Percentiles rank a stretch among this genome's conserved stretches.
phyloP scores from a whole-genome alignment of 306 rosid genomes.

The Dalbergia cultrata region DNA sequence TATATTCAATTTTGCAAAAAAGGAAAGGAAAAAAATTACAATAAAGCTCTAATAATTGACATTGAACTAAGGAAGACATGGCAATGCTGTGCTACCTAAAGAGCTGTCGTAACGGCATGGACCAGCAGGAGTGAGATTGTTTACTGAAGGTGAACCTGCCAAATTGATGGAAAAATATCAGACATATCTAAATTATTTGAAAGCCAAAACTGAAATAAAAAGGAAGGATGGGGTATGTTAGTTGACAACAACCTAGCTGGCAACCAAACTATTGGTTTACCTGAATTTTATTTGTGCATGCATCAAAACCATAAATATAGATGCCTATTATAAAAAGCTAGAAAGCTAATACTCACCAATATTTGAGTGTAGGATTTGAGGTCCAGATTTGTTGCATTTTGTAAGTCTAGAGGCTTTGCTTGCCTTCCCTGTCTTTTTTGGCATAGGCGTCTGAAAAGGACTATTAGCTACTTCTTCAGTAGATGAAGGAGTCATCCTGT shows the following conservation, averaged over 20 bases:
- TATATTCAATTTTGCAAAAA: neutral
- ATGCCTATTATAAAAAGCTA: conserved; percentile 36
- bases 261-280: neutral
- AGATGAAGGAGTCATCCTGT: conserved; percentile 62
- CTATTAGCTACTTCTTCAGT: conserved; percentile 65
- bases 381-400: conserved; percentile 77
- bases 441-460: conserved; percentile 73
- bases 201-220: conserved; percentile 15
- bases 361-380: conserved; percentile 74
- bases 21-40: neutral
- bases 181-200: conserved; percentile 24
- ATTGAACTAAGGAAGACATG: conserved; percentile 29
- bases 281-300: neutral
- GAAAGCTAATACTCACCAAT: conserved; percentile 61
- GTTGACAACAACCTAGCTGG: conserved; percentile 17
- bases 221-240: neutral
- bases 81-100: conserved; percentile 66
- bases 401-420: conserved; percentile 75
- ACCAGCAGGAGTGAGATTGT: conserved; percentile 89
- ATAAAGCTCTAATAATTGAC: neutral
- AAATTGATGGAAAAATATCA: conserved; percentile 42
- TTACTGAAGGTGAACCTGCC: conserved; percentile 89
- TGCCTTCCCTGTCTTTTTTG: conserved; percentile 76
- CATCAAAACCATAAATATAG: conserved; percentile 20
- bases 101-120: conserved; percentile 99